Evolutionary conservation across 768 basidiomycete species (phyloP), one percentile per base, ranked within the genome.

Genomic region (Kwoniella sp.): DNA sequence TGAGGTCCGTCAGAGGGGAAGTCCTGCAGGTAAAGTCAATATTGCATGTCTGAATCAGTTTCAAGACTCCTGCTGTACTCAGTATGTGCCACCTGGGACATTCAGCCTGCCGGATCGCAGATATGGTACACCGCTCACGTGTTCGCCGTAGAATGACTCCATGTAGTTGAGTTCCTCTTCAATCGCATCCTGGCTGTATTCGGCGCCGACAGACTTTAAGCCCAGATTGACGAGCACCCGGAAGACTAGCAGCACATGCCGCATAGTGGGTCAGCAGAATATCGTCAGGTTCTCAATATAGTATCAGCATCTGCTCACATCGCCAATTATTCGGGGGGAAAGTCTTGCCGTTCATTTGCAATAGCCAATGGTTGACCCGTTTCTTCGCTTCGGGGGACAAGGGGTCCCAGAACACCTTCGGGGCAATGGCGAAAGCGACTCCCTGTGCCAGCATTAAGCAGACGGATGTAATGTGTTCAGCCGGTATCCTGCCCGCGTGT

Each of bases 351-450:
- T 72, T 74, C 29, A 41, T 57, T 7, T 53, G 25, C 1, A 74
- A 31, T 11, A 74, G 56, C 67, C 67, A 74, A 1, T 62, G 37
- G 37, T 65, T 70, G 22, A 72, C 55, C 5, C 59, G 26, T 29
- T 52, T 62, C 61, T 68, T 72, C 8, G 65, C 66, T 31, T 56
- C 58, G 7, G 41, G 50, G 11, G 59, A 53, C 8, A 72, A 57
- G n/a, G 73, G 73, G 5, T 72, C 66, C 73, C 73, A 74, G 57
- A 90, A 79, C 57, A 86, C 82, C 67, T 89, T 84, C 41, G 84
- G 84, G 0, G 88, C 87, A 3, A 88, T 86, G 5, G 87, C 84
- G 30, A 91, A 82, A 0, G 87, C 82, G 75, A 88, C 90, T 0
- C 89, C 72, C 72, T 73, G 11, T 22, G 17, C n/a, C n/a, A n/a